phyloP scores from a whole-genome alignment of 257 asterid genomes.

The Primulina tabacum region DNA sequence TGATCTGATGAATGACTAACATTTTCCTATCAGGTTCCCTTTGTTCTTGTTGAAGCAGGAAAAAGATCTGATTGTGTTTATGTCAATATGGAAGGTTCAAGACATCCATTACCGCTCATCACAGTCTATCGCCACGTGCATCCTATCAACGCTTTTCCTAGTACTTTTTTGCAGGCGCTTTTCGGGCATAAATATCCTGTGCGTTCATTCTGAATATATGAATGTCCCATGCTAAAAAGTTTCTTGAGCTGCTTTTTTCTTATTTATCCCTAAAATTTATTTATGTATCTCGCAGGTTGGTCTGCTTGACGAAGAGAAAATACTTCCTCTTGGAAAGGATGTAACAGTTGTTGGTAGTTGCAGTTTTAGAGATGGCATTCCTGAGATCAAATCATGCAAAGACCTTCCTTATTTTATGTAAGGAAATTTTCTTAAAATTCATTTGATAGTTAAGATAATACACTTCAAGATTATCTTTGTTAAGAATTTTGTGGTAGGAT shows the following conservation, averaged over 20 bases:
- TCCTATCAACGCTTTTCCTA: conserved; percentile 65
- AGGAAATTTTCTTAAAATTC: conserved; percentile 23
- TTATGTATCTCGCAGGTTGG: conserved; percentile 57
- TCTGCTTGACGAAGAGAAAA: conserved; percentile 79
- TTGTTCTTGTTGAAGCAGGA: conserved; percentile 64
- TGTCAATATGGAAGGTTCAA: conserved; percentile 87
- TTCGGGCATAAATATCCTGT: conserved; percentile 85
- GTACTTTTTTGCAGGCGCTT: conserved; percentile 80
- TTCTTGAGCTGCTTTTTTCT: conserved; percentile 20
- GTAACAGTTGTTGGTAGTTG: conserved; percentile 79
- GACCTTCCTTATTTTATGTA: conserved; percentile 90
- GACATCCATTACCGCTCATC: conserved; percentile 73
- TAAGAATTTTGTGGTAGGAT: neutral
- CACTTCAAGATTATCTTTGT: no score
- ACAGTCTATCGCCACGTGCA: conserved; percentile 69
- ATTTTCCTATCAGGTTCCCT: conserved; percentile 67
- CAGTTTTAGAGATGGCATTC: conserved; percentile 54
- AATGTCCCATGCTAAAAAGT: conserved; percentile 12
- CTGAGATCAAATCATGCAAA: conserved; percentile 67
- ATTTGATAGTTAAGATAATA: neutral
- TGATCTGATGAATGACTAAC: conserved; percentile 16
- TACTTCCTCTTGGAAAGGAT: conserved; percentile 78
- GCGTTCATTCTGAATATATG: conserved; percentile 38
- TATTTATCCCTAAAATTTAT: conserved; percentile 1
- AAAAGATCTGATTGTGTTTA: conserved; percentile 53